Evolutionary conservation across 768 basidiomycete species (phyloP).

Genomic region (Kwoniella botswanensis): DNA sequence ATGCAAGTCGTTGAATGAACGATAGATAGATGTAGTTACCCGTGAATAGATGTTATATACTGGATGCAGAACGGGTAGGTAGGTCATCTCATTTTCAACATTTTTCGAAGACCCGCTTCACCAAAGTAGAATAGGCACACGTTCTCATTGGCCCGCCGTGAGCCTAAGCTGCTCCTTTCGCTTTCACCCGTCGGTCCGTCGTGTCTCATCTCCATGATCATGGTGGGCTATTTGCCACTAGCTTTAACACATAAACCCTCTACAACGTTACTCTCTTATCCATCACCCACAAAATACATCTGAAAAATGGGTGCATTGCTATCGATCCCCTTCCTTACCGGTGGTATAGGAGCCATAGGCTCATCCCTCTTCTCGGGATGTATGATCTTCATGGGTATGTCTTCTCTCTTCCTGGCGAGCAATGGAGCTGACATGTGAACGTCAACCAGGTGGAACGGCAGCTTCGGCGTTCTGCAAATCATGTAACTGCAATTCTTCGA

Average conservation of each 20-base stretch:
- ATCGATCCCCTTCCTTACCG: conserved; percentile 60
- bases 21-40: too few species aligned
- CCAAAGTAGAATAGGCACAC: too few species aligned
- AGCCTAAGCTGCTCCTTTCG: neutral
- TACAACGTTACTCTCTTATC: neutral
- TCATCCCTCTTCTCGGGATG: conserved; percentile 68
- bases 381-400: conserved; percentile 62
- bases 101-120: neutral
- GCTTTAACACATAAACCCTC: neutral
- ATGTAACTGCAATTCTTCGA: conserved; percentile 98
- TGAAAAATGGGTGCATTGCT: conserved; percentile 60
- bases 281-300: neutral
- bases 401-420: conserved; percentile 59
- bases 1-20: too few species aligned
- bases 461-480: conserved; percentile 98
- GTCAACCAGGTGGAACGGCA: conserved; percentile 55
- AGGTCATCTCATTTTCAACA: neutral
- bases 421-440: conserved; percentile 44
- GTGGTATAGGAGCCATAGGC: conserved; percentile 63
- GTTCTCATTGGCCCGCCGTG: too few species aligned
- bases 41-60: too few species aligned
- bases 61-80: neutral
- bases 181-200: neutral
- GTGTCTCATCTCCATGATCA: neutral
- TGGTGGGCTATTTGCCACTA: neutral